These are phyloP conservation scores for Abrus pulchellus DNA, from an alignment of 306 rosid genomes.

Conservation along the genomic window DNA sequence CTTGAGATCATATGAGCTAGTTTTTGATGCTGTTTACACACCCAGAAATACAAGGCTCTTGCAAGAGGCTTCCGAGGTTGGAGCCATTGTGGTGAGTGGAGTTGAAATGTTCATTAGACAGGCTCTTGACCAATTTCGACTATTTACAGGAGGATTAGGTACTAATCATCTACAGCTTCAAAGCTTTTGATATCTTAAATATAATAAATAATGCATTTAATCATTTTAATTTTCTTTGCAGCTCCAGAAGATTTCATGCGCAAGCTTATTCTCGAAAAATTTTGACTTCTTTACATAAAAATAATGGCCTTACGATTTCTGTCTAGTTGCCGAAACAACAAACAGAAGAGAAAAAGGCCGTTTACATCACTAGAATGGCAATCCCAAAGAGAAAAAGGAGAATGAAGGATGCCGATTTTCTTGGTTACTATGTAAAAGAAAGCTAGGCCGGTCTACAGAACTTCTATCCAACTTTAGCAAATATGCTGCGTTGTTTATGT, in stretches of 20 bases:
- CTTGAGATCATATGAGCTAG: conserved; percentile 37
- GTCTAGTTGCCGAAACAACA: too few relatives aligned
- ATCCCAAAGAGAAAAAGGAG: not conserved
- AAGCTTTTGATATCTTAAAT: not conserved
- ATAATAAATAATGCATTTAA: not conserved
- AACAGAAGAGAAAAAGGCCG: too few relatives aligned
- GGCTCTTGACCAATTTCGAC: conserved; percentile 57
- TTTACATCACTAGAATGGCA: too few relatives aligned
- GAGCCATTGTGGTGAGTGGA: conserved; percentile 40
- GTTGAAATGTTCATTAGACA: conserved; percentile 63
- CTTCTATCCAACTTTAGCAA: not conserved
- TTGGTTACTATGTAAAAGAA: too few relatives aligned
- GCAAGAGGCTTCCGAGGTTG: conserved; percentile 50
- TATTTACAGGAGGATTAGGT: conserved; percentile 50
- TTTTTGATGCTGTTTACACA: conserved; percentile 41
- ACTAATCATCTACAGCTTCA: not conserved
- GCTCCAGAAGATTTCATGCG: conserved; percentile 59
- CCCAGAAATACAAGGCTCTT: conserved; percentile 56
- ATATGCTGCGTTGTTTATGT: not conserved
- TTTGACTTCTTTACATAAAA: conserved; percentile 14
- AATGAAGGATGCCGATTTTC: conserved; percentile 1
- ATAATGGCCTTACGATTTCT: too few relatives aligned
- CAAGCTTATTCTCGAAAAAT: conserved; percentile 40
- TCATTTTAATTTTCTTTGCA: conserved; percentile 37
- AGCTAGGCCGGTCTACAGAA: not conserved